These are phyloP conservation scores for Thymus mandschuricus DNA, from an alignment of 257 asterid species.

Conservation along the genomic window DNA sequence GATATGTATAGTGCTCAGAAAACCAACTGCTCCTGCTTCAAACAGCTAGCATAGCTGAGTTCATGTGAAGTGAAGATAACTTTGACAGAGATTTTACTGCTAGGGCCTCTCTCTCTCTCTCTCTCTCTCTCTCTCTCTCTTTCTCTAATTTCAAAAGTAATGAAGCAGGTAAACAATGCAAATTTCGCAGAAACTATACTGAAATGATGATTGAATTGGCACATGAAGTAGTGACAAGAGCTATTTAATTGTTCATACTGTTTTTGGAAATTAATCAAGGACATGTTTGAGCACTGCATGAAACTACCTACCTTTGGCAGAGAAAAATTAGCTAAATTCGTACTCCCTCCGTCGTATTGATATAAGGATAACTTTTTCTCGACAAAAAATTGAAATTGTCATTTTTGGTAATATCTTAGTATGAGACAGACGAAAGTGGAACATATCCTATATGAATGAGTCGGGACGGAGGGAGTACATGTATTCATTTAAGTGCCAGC, in stretches of 20 bases:
- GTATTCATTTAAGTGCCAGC: neutral
- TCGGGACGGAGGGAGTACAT: neutral
- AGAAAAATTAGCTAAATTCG: conserved; percentile 11
- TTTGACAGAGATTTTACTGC: conserved; percentile 30
- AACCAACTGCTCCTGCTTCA: neutral
- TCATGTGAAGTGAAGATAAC: conserved; percentile 32
- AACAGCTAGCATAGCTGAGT: conserved; percentile 34
- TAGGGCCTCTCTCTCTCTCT: conserved; percentile 33
- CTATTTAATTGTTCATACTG: conserved; percentile 29
- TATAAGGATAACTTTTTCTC: too few species aligned
- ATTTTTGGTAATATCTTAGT: too few species aligned
- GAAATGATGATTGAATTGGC: conserved; percentile 42
- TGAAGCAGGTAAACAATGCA: conserved; percentile 20
- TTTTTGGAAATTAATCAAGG: conserved; percentile 27
- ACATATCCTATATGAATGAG: too few species aligned
- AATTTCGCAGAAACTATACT: conserved; percentile 7
- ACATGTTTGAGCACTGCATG: conserved; percentile 26
- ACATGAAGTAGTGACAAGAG: conserved; percentile 36
- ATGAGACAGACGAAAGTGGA: too few species aligned
- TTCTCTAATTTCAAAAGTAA: neutral
- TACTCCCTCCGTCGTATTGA: neutral
- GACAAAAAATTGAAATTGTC: too few species aligned
- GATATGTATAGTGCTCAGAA: neutral
- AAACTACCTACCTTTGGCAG: conserved; percentile 35
- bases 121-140: too few species aligned